Conservation (phyloP, 192 early-diverging fungal genomes). For the Coemansia sp. region DNA sequence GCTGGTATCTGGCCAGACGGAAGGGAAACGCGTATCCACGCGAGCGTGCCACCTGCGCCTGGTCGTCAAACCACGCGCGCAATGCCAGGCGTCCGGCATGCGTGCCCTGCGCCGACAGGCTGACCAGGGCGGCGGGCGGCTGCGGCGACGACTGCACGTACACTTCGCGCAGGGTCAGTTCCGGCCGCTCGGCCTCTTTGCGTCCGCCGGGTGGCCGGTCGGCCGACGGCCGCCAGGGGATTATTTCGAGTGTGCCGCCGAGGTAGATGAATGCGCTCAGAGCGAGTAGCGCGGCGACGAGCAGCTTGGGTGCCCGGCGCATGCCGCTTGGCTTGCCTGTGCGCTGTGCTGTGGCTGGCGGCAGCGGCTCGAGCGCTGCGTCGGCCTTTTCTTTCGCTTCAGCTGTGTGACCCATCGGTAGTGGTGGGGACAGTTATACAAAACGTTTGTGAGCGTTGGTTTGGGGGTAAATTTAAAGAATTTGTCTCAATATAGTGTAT, state of each 20-base stretch:
- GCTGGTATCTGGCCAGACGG: constrained; percentile 18
- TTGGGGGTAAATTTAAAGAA: no score
- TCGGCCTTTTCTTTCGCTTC: no score
- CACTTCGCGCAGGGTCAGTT: constrained; percentile 37
- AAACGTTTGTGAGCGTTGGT: no score
- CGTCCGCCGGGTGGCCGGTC: no score
- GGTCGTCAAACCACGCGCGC: constrained; percentile 45
- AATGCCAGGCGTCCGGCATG: constrained; percentile 31
- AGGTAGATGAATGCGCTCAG: no score
- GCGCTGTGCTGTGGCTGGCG: neutral
- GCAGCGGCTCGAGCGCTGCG: neutral
- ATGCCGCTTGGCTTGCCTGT: neutral
- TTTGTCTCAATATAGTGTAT: no score
- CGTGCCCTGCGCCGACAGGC: constrained; percentile 43
- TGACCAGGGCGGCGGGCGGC: constrained; percentile 30
- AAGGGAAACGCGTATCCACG: constrained; percentile 47
- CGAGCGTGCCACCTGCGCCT: constrained; percentile 28
- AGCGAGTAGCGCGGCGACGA: constrained; percentile 5
- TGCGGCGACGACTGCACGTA: constrained; percentile 45
- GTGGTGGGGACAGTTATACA: no score
- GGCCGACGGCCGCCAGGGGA: constrained; percentile 21
- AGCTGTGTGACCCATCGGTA: no score
- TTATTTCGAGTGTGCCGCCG: constrained; percentile 32
- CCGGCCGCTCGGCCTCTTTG: constrained; percentile 7
- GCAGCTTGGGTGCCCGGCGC: neutral